phyloP scores from a whole-genome alignment of 257 asterid genomes.

The Oldenlandia corymbosa region DNA sequence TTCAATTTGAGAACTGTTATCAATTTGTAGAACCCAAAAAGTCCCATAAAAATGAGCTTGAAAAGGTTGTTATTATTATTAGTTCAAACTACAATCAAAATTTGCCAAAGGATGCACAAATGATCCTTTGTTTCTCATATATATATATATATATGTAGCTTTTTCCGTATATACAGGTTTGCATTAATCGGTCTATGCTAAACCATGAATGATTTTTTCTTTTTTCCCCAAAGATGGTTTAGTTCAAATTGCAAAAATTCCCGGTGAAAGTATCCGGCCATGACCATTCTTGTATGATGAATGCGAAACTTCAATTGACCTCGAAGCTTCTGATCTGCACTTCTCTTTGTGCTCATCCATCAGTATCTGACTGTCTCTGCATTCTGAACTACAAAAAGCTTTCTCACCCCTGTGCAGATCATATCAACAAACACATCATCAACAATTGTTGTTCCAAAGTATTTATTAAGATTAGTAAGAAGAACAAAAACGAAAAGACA shows the following conservation, averaged over 20 bases:
- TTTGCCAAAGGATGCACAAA: background rate
- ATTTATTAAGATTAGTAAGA: background rate
- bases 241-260: conserved; percentile 52
- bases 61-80: conserved; percentile 9
- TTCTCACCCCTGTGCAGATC: conserved; percentile 76
- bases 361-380: conserved; percentile 67
- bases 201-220: background rate
- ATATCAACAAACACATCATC: background rate
- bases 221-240: background rate
- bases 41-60: conserved; percentile 6
- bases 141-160: background rate
- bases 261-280: conserved; percentile 50
- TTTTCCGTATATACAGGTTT: conserved; percentile 16
- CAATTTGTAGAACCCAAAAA: background rate
- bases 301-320: conserved; percentile 38
- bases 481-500: background rate
- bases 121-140: conserved; percentile 13
- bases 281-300: conserved; percentile 42
- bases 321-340: conserved; percentile 45
- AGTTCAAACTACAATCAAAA: conserved; percentile 21
- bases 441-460: background rate
- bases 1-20: too few species aligned
- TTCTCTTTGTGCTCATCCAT: conserved; percentile 66
- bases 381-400: conserved; percentile 87
- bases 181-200: background rate